Conservation (phyloP, 2,329 filamentous ascomycete species). For the Venturia nashicola region DNA sequence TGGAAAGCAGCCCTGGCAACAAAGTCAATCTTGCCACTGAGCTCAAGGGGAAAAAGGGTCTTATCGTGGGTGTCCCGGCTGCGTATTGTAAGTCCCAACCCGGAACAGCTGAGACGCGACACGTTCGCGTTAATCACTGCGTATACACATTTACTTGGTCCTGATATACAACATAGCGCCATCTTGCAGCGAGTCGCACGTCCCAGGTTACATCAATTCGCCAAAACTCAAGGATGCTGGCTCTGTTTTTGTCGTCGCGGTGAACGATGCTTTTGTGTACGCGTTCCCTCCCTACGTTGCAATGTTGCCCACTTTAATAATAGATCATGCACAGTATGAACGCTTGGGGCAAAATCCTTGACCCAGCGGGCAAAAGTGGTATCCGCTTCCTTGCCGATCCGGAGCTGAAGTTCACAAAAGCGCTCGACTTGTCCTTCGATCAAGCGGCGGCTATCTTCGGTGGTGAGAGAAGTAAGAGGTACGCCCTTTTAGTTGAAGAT, state of each 20-base stretch:
- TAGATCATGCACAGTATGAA: constrained; percentile 54
- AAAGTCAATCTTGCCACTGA: constrained; percentile 79
- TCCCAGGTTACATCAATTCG: constrained; percentile 78
- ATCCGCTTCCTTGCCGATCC: constrained; percentile 85
- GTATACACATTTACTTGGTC: too few relatives aligned
- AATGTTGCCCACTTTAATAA: background rate
- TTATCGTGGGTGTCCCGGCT: constrained; percentile 77
- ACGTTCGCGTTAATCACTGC: too few relatives aligned
- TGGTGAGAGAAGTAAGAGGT: constrained; percentile 72
- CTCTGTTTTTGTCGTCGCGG: constrained; percentile 76
- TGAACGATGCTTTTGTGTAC: constrained; percentile 91
- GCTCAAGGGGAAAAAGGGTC: constrained; percentile 55
- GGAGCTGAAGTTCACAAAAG: constrained; percentile 65
- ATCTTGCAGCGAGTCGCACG: constrained; percentile 55
- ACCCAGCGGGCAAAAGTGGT: constrained; percentile 59
- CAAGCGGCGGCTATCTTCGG: constrained; percentile 58
- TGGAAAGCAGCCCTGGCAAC: constrained; percentile 82
- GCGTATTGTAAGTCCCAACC: constrained; percentile 59
- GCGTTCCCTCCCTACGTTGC: background rate
- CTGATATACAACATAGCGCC: constrained; percentile 29
- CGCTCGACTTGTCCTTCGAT: constrained; percentile 74
- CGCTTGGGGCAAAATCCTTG: constrained; percentile 69
- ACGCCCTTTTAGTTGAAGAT: constrained; percentile 70
- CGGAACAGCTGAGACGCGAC: too few relatives aligned
- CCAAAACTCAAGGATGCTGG: constrained; percentile 67